phyloP scores from a whole-genome alignment of 768 basidiomycete genomes.

The Pleurotus cornucopiae region DNA sequence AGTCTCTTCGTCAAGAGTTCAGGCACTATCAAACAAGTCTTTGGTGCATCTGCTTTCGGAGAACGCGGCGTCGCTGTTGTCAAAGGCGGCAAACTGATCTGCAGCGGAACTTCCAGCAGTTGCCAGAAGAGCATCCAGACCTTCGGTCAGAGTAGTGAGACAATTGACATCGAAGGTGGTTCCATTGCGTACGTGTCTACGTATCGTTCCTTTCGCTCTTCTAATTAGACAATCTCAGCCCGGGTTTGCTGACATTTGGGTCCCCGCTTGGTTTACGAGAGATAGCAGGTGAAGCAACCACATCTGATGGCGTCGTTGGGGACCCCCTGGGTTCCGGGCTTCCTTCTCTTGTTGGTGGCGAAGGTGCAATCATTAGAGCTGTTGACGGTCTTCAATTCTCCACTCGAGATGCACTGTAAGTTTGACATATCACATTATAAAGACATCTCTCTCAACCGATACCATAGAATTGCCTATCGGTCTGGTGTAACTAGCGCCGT shows the following conservation, averaged over 20 bases:
- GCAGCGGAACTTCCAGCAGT: slow-evolving; percentile 34
- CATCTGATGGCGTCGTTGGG: slow-evolving; percentile 53
- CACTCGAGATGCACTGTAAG: slow-evolving; percentile 49
- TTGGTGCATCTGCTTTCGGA: slow-evolving; percentile 16
- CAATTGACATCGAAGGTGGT: slow-evolving; percentile 64
- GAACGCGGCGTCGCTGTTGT: slow-evolving; percentile 42
- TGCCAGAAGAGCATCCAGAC: slow-evolving; percentile 19
- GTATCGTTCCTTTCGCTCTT: slow-evolving; percentile 20
- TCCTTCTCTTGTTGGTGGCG: slow-evolving; percentile 39
- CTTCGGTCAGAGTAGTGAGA: slow-evolving; percentile 21
- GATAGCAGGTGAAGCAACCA: slow-evolving; percentile 53
- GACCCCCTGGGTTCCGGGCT: slow-evolving; percentile 39
- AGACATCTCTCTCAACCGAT: slow-evolving; percentile 2
- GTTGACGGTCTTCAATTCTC: slow-evolving; percentile 72
- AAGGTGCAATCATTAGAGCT: slow-evolving; percentile 43
- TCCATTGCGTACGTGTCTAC: slow-evolving; percentile 49
- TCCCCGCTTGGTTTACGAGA: slow-evolving; percentile 62
- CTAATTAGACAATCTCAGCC: slow-evolving; percentile 26
- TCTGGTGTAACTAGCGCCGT: slow-evolving; percentile 62
- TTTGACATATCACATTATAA: not conserved
- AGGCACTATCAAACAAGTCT: slow-evolving; percentile 26
- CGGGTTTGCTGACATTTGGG: slow-evolving; percentile 62
- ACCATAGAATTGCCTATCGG: slow-evolving; percentile 54
- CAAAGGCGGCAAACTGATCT: slow-evolving; percentile 47
- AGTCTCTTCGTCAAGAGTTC: slow-evolving; percentile 39